phyloP scores from a whole-genome alignment of 2,329 filamentous ascomycete genomes.

The Paecilomyces sp. region DNA sequence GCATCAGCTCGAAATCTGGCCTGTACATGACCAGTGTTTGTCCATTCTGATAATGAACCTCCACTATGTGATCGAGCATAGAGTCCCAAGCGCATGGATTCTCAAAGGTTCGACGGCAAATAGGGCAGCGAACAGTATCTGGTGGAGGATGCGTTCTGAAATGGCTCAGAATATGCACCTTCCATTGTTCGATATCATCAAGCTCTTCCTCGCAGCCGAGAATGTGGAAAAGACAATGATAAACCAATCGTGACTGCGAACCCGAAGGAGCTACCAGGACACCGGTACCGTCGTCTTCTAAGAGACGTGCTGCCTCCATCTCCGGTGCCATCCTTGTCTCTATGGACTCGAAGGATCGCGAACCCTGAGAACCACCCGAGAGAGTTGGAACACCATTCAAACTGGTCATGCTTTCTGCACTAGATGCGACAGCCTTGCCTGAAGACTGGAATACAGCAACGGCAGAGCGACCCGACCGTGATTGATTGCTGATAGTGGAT shows the following conservation, averaged over 20 bases:
- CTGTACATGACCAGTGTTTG: slow-evolving; percentile 33
- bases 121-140: slow-evolving; percentile 34
- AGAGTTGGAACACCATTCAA: slow-evolving; percentile 22
- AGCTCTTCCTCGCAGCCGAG: slow-evolving; percentile 36
- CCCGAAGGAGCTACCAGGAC: slow-evolving; percentile 17
- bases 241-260: slow-evolving; percentile 8
- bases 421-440: not conserved
- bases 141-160: slow-evolving; percentile 36
- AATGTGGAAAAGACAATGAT: slow-evolving; percentile 38
- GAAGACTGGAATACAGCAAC: not conserved
- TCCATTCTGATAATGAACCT: slow-evolving; percentile 33
- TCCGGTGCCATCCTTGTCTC: slow-evolving; percentile 18
- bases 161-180: slow-evolving; percentile 38
- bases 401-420: slow-evolving; percentile 9
- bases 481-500: slow-evolving; percentile 2
- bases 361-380: slow-evolving; percentile 22
- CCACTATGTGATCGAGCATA: slow-evolving; percentile 36
- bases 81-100: slow-evolving; percentile 30
- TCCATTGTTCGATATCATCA: slow-evolving; percentile 31
- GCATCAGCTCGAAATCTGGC: slow-evolving; percentile 39
- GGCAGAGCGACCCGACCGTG: not conserved
- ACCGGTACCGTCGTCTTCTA: slow-evolving; percentile 22
- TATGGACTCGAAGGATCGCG: slow-evolving; percentile 22
- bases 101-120: slow-evolving; percentile 23
- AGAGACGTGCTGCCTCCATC: slow-evolving; percentile 14